Evolutionary conservation across 2,329 filamentous ascomycete genomes (phyloP).

Genomic region (Fusarium bactridioides): DNA sequence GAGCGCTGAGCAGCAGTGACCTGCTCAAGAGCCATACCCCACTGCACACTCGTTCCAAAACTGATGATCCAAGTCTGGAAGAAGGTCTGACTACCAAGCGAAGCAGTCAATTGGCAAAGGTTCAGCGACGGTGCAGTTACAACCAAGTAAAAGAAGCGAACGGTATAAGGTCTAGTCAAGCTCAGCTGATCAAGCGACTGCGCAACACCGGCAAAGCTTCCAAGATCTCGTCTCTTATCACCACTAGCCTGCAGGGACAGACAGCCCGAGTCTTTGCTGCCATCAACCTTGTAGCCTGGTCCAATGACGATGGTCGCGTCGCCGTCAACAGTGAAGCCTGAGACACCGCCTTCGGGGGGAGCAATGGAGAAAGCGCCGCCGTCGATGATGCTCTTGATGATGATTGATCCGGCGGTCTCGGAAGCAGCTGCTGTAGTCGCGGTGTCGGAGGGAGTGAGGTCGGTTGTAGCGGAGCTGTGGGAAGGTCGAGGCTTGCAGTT

Average conservation of each 20-base stretch:
- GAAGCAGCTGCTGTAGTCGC: neutral
- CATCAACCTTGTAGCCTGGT: conserved; percentile 3
- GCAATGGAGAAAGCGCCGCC: neutral
- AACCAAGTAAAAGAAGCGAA: conserved; percentile 20
- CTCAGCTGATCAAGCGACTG: conserved; percentile 7
- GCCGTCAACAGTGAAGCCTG: neutral
- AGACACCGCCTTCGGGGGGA: neutral
- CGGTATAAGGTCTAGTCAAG: conserved; percentile 6
- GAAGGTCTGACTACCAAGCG: conserved; percentile 8
- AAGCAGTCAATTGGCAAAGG: conserved; percentile 15
- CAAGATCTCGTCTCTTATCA: neutral
- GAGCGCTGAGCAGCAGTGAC: neutral
- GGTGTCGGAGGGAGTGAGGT: neutral
- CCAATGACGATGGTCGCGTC: neutral
- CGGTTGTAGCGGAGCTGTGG: neutral
- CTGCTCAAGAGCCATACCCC: neutral
- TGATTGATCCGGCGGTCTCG: neutral
- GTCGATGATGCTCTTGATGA: neutral
- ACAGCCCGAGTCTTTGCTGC: neutral
- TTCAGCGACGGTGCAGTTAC: neutral
- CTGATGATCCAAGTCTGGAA: neutral
- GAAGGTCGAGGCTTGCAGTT: neutral
- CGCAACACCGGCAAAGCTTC: neutral
- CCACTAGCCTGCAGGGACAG: neutral
- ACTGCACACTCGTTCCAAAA: neutral